Percentiles rank a stretch among this genome's conserved stretches.
Evolutionary conservation across 768 basidiomycete genomes (phyloP).

Genomic region (Asterophora lycoperdoides): DNA sequence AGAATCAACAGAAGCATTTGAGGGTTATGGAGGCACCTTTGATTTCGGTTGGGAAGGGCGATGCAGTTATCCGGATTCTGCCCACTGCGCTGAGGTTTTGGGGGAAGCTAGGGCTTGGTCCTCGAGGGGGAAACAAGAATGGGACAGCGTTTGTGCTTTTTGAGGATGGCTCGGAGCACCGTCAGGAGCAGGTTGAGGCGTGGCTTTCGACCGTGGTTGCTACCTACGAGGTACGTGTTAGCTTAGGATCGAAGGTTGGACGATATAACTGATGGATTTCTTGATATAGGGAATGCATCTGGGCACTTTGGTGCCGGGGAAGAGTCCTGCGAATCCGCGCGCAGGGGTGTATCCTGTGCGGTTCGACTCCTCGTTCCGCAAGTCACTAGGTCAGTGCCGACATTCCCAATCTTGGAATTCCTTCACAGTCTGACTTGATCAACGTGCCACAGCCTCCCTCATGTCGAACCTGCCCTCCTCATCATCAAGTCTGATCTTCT

Average conservation of each 20-base stretch:
- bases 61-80: slow-evolving; percentile 62
- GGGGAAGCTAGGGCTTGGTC: slow-evolving; percentile 77
- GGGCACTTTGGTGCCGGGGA: slow-evolving; percentile 54
- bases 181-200: slow-evolving; percentile 40
- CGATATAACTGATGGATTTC: no score
- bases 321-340: slow-evolving; percentile 37
- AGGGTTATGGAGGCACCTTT: slow-evolving; percentile 38
- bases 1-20: slow-evolving; percentile 1
- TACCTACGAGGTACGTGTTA: slow-evolving; percentile 53
- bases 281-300: slow-evolving; percentile 51
- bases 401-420: neutral
- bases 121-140: slow-evolving; percentile 68
- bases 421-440: neutral
- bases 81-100: slow-evolving; percentile 77
- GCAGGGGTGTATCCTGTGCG: slow-evolving; percentile 61
- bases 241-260: neutral
- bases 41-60: slow-evolving; percentile 63
- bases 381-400: slow-evolving; percentile 48
- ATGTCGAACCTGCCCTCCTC: slow-evolving; percentile 37
- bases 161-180: slow-evolving; percentile 54
- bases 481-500: slow-evolving; percentile 52
- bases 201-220: slow-evolving; percentile 57
- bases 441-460: slow-evolving; percentile 40
- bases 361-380: slow-evolving; percentile 65
- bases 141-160: slow-evolving; percentile 64